These are phyloP conservation scores for Aspergillus ostianus DNA, from an alignment of 495 filamentous ascomycete genomes.

Conservation along the genomic window DNA sequence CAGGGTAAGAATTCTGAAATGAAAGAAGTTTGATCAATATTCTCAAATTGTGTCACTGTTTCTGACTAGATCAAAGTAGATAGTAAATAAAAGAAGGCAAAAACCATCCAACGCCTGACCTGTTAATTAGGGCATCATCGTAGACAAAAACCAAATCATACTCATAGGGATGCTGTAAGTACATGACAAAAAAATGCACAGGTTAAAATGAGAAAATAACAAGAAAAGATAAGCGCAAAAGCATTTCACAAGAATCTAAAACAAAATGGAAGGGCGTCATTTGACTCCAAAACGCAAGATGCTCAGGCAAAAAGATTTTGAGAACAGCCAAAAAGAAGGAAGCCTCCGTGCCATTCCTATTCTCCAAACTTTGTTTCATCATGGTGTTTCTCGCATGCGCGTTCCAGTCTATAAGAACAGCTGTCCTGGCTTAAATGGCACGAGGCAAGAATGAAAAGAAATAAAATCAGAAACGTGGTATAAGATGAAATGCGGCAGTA, in stretches of 20 bases:
- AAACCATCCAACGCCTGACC: not conserved
- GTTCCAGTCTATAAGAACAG: conserved; percentile 28
- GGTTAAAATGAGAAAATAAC: not conserved
- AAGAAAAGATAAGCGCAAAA: not conserved
- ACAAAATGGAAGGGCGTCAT: not conserved
- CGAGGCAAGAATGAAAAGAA: conserved; percentile 4
- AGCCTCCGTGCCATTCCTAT: conserved; percentile 14
- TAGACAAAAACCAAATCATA: not conserved
- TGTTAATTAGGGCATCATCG: not conserved
- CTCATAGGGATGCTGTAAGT: not conserved
- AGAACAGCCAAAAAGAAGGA: conserved; percentile 4
- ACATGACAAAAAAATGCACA: not conserved
- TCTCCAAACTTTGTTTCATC: conserved; percentile 18
- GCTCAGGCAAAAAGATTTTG: conserved; percentile 1
- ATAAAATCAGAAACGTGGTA: conserved; percentile 1
- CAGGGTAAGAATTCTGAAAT: not conserved
- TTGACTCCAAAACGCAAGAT: conserved; percentile 6
- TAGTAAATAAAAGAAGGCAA: not conserved
- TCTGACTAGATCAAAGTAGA: not conserved
- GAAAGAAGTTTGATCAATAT: not conserved
- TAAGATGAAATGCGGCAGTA: not conserved
- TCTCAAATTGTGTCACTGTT: not conserved
- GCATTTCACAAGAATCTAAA: conserved; percentile 4
- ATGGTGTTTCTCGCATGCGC: conserved; percentile 15
- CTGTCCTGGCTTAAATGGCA: conserved; percentile 18